Percentiles rank a stretch among this genome's conserved stretches.
phyloP scores from a whole-genome alignment of 2,329 filamentous ascomycete species.

The Alternaria sp. region DNA sequence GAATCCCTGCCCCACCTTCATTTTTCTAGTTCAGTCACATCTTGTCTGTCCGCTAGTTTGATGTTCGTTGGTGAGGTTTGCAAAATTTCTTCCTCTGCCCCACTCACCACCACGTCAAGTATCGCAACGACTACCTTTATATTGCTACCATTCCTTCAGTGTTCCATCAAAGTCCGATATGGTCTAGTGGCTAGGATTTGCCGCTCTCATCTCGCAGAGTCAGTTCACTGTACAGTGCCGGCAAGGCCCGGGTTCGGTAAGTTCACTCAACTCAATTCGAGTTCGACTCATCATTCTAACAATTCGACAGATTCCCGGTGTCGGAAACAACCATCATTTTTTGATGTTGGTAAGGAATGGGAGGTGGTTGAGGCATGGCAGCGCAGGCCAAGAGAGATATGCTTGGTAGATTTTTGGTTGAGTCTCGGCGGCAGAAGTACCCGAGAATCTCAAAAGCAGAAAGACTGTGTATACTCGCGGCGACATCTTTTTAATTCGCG shows the following conservation, averaged over 20 bases:
- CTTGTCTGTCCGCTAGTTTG: not conserved
- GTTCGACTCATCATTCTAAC: conserved; percentile 2
- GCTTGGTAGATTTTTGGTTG: not conserved
- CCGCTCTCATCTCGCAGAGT: conserved; percentile 24
- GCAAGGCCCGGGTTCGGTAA: conserved; percentile 26
- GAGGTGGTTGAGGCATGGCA: not conserved
- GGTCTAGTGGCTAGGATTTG: conserved; percentile 29
- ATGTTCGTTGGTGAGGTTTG: not conserved
- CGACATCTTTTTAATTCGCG: not conserved
- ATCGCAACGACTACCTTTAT: not conserved
- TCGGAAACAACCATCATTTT: conserved; percentile 21
- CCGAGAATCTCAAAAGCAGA: not conserved
- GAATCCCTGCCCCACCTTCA: not conserved
- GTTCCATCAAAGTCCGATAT: conserved; percentile 22
- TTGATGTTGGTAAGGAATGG: not conserved
- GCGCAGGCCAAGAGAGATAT: not conserved
- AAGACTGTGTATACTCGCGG: not conserved
- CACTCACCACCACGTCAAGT: not conserved
- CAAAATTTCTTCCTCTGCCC: not conserved
- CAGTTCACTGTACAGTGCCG: conserved; percentile 18
- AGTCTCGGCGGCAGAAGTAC: not conserved
- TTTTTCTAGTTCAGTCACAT: not conserved
- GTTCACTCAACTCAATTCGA: not conserved
- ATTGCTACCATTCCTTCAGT: rapidly evolving
- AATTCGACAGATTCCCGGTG: conserved; percentile 22